Evolutionary conservation across 1,284 basidiomycete genomes (phyloP), one percentile per base, ranked within the genome.

Genomic region (Xerocomus nothofagi): DNA sequence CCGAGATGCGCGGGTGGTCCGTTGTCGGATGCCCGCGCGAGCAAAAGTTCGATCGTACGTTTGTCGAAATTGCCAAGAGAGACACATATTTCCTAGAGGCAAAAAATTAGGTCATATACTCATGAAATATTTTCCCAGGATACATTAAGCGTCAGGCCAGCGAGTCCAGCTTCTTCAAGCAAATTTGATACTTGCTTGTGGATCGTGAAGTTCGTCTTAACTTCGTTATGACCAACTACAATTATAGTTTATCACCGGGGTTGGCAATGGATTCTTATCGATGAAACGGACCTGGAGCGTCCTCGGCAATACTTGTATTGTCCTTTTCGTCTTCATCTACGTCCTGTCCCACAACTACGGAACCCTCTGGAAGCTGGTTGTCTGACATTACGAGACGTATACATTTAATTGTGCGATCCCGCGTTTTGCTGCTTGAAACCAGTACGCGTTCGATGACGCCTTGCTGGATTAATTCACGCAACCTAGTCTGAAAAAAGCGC

Each of bases 121-220:
- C 14, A 14, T 40, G 33, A 40, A 32, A 15, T 10, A 50, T 50
- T 21, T 46, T 32, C 52, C 39, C 24, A 29, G 42, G 71, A 61
- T 64, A 91, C 90, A 60, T 77, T 80, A 30, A 88, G 68, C 9
- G 87, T 91, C 73, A 88, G 75, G 12, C 90, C 90, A 34, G 68
- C 71, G 1, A 74, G 75, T 4, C 82, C 86, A 12, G 86, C 76
- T 44, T 81, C 77, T 54, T 86, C 79, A 15, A 93, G 67, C 15
- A 89, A 66, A 56, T 87, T 77, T 26, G 87, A 71, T 5, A 92
- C 81, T 64, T 93, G 91, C 50, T 81, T 81, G 58, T 91, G 86
- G 42, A 91, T 73, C 3, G 86, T 82, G 11, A 81, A 60, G 57
- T 83, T 84, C 53, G 75, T 64, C 59, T 81, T 86, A 24, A 88